Evolutionary conservation across 169 alveolate genomes (phyloP).

Genomic region (Plasmodium sp.): DNA sequence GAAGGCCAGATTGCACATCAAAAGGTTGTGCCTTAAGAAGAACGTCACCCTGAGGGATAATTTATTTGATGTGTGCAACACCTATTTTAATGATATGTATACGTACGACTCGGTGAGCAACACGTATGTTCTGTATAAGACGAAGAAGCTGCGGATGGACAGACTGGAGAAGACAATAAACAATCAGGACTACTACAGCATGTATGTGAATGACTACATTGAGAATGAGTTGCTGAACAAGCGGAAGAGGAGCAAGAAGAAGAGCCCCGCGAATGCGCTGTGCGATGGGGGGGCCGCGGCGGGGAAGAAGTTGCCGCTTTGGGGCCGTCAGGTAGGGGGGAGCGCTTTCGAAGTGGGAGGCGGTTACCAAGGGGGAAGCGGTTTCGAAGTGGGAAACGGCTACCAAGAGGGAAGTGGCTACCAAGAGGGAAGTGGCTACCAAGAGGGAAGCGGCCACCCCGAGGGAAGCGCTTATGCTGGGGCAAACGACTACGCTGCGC

Average conservation of each 20-base stretch:
- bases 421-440: too few species aligned
- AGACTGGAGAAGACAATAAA: slow-evolving; percentile 9
- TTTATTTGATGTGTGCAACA: slow-evolving; percentile 36
- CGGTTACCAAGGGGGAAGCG: not conserved
- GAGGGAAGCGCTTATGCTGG: not conserved
- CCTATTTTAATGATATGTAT: slow-evolving; percentile 43
- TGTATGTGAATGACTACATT: slow-evolving; percentile 51
- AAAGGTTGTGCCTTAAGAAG: slow-evolving; percentile 26
- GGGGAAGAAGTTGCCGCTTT: not conserved
- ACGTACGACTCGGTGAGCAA: slow-evolving; percentile 24
- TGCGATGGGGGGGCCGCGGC: not conserved
- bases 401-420: too few species aligned
- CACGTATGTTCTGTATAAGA: slow-evolving; percentile 14
- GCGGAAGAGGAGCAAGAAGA: slow-evolving; percentile 5
- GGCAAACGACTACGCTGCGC: not conserved
- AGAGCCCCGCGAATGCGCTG: not conserved
- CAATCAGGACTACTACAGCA: slow-evolving; percentile 46
- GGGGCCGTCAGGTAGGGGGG: not conserved
- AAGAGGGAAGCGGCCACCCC: not conserved
- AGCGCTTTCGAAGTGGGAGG: not conserved
- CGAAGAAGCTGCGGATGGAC: not conserved
- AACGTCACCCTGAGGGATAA: slow-evolving; percentile 19
- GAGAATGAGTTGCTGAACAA: slow-evolving; percentile 31
- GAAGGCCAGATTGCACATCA: slow-evolving; percentile 30
- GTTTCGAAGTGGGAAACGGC: too few species aligned